Evolutionary conservation across 257 asterid species (phyloP).

Genomic region (Fraxinus americana): DNA sequence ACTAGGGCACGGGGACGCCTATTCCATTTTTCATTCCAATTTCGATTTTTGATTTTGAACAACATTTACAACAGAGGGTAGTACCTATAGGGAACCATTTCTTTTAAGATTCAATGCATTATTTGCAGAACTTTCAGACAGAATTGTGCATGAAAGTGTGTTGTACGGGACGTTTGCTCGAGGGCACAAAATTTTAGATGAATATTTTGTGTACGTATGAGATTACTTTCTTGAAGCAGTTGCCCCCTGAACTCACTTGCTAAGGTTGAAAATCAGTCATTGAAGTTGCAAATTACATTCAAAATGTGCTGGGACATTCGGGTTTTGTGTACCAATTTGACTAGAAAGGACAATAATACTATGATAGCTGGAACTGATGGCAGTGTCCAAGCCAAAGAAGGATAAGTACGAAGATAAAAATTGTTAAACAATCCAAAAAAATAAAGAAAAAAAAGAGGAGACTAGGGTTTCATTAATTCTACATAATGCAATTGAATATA

Average conservation of each 20-base stretch:
- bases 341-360: no score
- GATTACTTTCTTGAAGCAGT: slow-evolving; percentile 64
- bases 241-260: slow-evolving; percentile 63
- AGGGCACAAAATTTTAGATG: slow-evolving; percentile 66
- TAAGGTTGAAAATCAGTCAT: slow-evolving; percentile 65
- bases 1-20: no score
- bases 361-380: no score
- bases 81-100: slow-evolving; percentile 83
- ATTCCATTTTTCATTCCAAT: no score
- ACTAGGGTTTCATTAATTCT: no score
- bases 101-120: slow-evolving; percentile 78
- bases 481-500: no score
- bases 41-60: no score
- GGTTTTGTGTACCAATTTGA: slow-evolving; percentile 61
- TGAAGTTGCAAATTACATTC: slow-evolving; percentile 83
- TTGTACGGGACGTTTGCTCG: slow-evolving; percentile 82
- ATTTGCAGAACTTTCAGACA: slow-evolving; percentile 76
- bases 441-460: no score
- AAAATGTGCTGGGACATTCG: slow-evolving; percentile 50
- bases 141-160: slow-evolving; percentile 83
- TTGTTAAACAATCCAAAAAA: no score
- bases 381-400: slow-evolving; percentile 35
- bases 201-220: slow-evolving; percentile 80
- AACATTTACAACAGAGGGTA: slow-evolving; percentile 55
- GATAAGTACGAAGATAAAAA: slow-evolving; percentile 26